A percentile compares a stretch with the other conserved stretches of the same genome.
Conservation (phyloP, 371 early-diverging fungal species). For the Dichotomocladium elegans region DNA sequence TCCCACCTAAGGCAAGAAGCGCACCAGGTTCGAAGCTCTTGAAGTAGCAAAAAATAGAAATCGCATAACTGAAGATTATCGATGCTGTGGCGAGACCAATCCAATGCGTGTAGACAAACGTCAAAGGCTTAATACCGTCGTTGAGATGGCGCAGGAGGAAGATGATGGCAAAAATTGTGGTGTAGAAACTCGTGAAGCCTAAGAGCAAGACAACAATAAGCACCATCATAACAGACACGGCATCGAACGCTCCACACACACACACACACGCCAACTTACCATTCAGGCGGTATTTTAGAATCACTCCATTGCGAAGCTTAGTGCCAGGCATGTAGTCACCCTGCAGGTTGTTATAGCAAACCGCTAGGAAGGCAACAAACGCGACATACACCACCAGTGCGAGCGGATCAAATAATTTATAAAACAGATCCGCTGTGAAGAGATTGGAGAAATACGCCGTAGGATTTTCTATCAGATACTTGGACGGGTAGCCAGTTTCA, state of each 20-base stretch:
- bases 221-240: not conserved
- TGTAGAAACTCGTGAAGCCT: conserved; percentile 47
- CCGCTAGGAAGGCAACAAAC: conserved; percentile 70
- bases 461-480: conserved; percentile 21
- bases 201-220: not conserved
- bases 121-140: conserved; percentile 28
- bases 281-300: conserved; percentile 72
- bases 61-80: conserved; percentile 59
- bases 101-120: conserved; percentile 79
- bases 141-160: conserved; percentile 22
- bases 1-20: conserved; percentile 84
- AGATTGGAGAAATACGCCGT: conserved; percentile 11
- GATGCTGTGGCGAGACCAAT: conserved; percentile 69
- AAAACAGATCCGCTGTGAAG: conserved; percentile 16
- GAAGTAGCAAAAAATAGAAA: conserved; percentile 71
- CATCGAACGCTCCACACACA: too few relatives aligned
- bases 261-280: conserved; percentile 35
- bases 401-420: conserved; percentile 29
- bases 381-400: conserved; percentile 61
- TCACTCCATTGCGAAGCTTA: conserved; percentile 59
- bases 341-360: conserved; percentile 64
- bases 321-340: conserved; percentile 68
- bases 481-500: conserved; percentile 37
- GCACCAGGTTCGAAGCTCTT: conserved; percentile 65
- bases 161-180: conserved; percentile 49